Base-by-base conservation (phyloP, 2,329 filamentous ascomycete genomes). In the Ophiostoma piceae region DNA sequence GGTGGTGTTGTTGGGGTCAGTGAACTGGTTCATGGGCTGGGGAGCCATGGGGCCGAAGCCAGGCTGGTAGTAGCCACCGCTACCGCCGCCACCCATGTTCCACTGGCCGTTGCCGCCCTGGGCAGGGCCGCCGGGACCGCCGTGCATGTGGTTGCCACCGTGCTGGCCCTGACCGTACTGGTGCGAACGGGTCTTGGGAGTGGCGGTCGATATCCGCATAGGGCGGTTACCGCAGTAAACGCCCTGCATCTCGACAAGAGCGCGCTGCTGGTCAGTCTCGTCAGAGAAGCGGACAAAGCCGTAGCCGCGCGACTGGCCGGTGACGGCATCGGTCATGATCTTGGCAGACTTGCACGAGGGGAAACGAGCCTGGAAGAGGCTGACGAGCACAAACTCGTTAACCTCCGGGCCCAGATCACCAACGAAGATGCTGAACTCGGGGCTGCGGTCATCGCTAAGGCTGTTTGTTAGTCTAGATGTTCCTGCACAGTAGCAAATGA, bases 301-400 rank as follows among this genome's bases (percentile, higher is more conserved):
- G 77, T 99, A 99, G 70, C 95, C 95, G 73, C 95, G 93, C 73
- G 94, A 97, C 87, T 98, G 94, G 76, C 95, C 95, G 73, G 91
- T 96, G 82, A 98, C 95, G 72, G 95, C 94, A 77, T 99, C 95
- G 72, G 94, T 97, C 95, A 99, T 99, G 82, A 99, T 99, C 87
- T 99, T 99, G 77, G 95, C 95, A 51, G 93, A 97, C 85, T 98
- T 98, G 91, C 94, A 98, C 9, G 93, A 96, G 0, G 91, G 91
- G 85, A 96, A 99, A 72, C 94, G 92, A 77, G 89, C 90, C 83
- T 98, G 94, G 87, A 99, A 99, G 67, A 99, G 89, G 35, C 94
- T 96, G 69, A 98, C 94, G 71, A 99, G 85, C 71, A 98, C 94
- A 77, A 96, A 98, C 83, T 99, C 95, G 80, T 97, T 99, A 76